These are phyloP conservation scores for Lentinula guzmanii DNA, from an alignment of 768 basidiomycete genomes.

Conservation along the genomic window DNA sequence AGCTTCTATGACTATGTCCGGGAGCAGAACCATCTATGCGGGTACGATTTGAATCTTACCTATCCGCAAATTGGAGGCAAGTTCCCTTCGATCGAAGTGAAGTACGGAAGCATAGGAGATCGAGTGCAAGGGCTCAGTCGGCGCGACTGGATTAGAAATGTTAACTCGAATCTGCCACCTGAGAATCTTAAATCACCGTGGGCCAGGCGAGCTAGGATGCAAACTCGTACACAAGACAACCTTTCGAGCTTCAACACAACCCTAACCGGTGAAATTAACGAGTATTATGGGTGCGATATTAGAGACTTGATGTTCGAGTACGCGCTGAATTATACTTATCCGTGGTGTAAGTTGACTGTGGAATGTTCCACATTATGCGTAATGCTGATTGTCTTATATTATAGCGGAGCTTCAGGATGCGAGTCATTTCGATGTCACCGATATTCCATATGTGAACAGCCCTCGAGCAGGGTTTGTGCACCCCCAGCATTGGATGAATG, in stretches of 20 bases:
- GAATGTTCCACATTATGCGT: background rate
- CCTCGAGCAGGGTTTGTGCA: background rate
- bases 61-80: conserved; percentile 55
- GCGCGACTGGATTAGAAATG: background rate
- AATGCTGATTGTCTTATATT: background rate
- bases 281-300: conserved; percentile 57
- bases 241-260: background rate
- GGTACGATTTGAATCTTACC: conserved; percentile 59
- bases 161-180: background rate
- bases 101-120: background rate
- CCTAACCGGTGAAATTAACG: background rate
- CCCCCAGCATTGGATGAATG: background rate
- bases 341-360: conserved; percentile 33
- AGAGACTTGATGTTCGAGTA: conserved; percentile 66
- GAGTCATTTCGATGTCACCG: background rate
- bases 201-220: background rate
- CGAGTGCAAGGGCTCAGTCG: background rate
- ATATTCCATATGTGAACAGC: background rate
- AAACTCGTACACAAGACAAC: background rate
- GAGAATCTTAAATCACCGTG: background rate
- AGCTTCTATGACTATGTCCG: background rate
- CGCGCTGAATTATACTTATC: conserved; percentile 64
- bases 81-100: conserved; percentile 32
- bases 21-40: conserved; percentile 53
- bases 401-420: background rate